phyloP scores from a whole-genome alignment of 2,329 filamentous ascomycete species.

The Venturia oleaginea region DNA sequence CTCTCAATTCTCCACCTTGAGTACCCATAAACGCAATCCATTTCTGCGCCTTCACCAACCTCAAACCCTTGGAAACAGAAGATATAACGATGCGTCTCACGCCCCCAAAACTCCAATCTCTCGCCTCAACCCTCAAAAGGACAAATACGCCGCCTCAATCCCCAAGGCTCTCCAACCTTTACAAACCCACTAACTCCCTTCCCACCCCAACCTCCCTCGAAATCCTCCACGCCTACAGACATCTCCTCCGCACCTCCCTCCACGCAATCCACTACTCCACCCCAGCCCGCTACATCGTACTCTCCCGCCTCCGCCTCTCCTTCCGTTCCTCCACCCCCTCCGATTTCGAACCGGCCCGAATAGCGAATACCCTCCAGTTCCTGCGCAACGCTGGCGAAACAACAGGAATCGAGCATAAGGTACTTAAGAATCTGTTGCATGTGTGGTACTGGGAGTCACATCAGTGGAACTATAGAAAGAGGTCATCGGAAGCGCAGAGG shows the following conservation, averaged over 20 bases:
- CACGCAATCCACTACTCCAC: conserved; percentile 62
- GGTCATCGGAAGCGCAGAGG: background rate
- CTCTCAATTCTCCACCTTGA: too few species aligned
- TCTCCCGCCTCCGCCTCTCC: conserved; percentile 38
- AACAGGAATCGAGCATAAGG: conserved; percentile 60
- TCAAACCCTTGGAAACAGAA: too few species aligned
- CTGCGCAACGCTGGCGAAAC: conserved; percentile 54
- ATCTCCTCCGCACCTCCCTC: conserved; percentile 58
- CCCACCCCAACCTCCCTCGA: background rate
- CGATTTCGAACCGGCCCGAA: conserved; percentile 33
- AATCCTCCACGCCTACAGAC: conserved; percentile 58
- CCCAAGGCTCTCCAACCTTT: too few species aligned
- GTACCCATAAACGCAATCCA: too few species aligned
- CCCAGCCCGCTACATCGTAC: conserved; percentile 55
- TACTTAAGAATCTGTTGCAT: conserved; percentile 59
- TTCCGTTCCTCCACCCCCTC: conserved; percentile 27
- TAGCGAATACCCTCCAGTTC: conserved; percentile 62
- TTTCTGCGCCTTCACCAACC: background rate
- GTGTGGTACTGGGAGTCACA: conserved; percentile 35
- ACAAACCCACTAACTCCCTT: background rate
- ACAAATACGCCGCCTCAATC: background rate
- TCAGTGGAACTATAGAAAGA: conserved; percentile 18
- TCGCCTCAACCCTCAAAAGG: background rate
- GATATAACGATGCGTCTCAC: background rate
- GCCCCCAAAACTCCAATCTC: background rate